Evolutionary conservation across 805 yeast species (phyloP), one percentile per base, ranked within the genome.

Genomic region (Myxozyma sirexii): DNA sequence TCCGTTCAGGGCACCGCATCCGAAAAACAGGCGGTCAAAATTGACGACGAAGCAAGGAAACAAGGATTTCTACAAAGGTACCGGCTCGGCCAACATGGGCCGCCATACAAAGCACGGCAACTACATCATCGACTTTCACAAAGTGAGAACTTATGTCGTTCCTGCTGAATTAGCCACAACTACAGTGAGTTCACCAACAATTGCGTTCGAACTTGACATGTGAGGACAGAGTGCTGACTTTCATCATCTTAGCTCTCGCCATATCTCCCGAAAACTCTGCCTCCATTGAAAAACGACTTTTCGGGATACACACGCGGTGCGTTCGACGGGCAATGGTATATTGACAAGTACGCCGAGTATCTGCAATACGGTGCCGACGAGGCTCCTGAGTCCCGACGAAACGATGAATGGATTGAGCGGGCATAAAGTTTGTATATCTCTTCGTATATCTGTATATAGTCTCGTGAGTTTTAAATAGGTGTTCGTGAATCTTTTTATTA

Each of bases 71-170:
- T 94, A 94, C 77, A 94, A 94, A 74, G 99, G 99, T 79, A 94
- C 98, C 23, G 83, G 97, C 59, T 89, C 99, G 4, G 82, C 96
- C 2, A 97, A 97, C 74, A 84, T 90, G 63, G 99, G 99, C 72
- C 80, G 79, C 54, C 84, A 86, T 71, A 87, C 94, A 55, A 78
- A 80, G 37, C 80, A 79, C 62, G 97, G 96, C 55, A 81, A 82
- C 23, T 94, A 90, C 74, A 77, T 82, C 5, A 82, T 94, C 62
- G 82, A 89, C 76, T 93, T 96, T 90, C 74, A 76, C 46, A 90
- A 86, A 71, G 98, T 93, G 31, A 82, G 97, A 69, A 90, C 98
- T 0, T 94, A 86, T 74, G 96, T 89, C 2, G 90, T 85, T 8
- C 99, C 99, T 4, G 73, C 77, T 1, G 77, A 72, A 17, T 68